Percentiles rank a stretch among this genome's conserved stretches.
Conservation (phyloP, 345 rosid species). For the Noccaea caerulescens region DNA sequence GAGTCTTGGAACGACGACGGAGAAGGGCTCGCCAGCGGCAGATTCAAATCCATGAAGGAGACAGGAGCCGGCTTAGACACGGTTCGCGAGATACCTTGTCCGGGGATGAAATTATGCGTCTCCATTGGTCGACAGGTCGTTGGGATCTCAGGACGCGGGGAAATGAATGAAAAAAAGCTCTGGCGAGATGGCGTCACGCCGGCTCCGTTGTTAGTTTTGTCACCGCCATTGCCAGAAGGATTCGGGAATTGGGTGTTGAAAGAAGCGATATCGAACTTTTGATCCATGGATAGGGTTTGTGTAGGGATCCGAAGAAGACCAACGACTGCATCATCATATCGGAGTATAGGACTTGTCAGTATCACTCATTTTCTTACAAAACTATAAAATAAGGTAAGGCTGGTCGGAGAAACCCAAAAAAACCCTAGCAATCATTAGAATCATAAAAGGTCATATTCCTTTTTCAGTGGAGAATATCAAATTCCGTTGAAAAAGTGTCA, state of each 20-base stretch:
- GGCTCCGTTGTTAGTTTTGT: slow-evolving; percentile 51
- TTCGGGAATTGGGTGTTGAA: slow-evolving; percentile 46
- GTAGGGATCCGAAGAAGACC: slow-evolving; percentile 42
- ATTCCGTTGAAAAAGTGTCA: too few relatives aligned
- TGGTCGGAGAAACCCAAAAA: too few relatives aligned
- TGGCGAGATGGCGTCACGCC: slow-evolving; percentile 69
- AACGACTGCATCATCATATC: slow-evolving; percentile 57
- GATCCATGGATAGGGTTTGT: slow-evolving; percentile 29
- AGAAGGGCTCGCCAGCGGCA: slow-evolving; percentile 59
- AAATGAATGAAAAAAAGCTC: slow-evolving; percentile 63
- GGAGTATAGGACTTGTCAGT: not conserved
- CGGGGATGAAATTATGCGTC: slow-evolving; percentile 52
- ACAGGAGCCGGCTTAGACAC: slow-evolving; percentile 62
- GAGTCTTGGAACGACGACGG: slow-evolving; percentile 53
- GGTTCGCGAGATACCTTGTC: slow-evolving; percentile 49
- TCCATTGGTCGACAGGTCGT: slow-evolving; percentile 51
- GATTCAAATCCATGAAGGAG: slow-evolving; percentile 42
- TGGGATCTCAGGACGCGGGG: slow-evolving; percentile 66
- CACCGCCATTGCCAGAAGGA: slow-evolving; percentile 32
- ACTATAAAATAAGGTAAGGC: too few relatives aligned
- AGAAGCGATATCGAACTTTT: slow-evolving; percentile 54
- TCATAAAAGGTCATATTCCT: too few relatives aligned
- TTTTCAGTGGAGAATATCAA: too few relatives aligned
- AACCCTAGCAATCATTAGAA: too few relatives aligned
- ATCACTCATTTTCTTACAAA: too few relatives aligned